Evolutionary conservation across 768 basidiomycete genomes (phyloP).

Genomic region (Lentinula aciculospora): DNA sequence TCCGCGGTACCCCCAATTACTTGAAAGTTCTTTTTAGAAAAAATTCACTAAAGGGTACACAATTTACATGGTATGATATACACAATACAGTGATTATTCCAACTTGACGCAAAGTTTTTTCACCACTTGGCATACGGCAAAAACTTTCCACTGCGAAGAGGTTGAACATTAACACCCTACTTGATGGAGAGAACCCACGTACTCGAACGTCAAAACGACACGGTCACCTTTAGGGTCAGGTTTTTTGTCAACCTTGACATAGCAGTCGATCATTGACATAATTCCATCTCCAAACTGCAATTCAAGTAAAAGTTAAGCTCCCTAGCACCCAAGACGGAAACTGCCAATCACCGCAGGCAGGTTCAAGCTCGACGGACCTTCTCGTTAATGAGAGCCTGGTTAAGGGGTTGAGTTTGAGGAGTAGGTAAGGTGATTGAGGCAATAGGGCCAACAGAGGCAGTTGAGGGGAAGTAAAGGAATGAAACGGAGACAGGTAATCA

Average conservation of each 20-base stretch:
- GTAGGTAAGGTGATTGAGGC: neutral
- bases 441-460: neutral
- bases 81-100: no score
- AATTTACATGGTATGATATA: neutral
- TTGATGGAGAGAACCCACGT: constrained; percentile 21
- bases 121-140: constrained; percentile 71
- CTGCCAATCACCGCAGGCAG: neutral
- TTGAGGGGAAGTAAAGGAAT: neutral
- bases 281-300: constrained; percentile 78
- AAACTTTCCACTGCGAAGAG: constrained; percentile 60
- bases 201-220: constrained; percentile 78
- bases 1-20: neutral
- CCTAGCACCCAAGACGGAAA: neutral
- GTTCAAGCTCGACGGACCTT: constrained; percentile 34
- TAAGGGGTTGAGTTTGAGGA: neutral
- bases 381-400: constrained; percentile 69
- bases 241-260: constrained; percentile 61
- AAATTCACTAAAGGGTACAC: no score
- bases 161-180: neutral
- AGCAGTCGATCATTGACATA: constrained; percentile 88
- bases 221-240: constrained; percentile 76
- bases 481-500: neutral
- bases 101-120: constrained; percentile 6
- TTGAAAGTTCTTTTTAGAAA: no score
- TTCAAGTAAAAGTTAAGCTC: neutral